Conservation (phyloP, 2,329 filamentous ascomycete species). For the Lecanicillium sp. region DNA sequence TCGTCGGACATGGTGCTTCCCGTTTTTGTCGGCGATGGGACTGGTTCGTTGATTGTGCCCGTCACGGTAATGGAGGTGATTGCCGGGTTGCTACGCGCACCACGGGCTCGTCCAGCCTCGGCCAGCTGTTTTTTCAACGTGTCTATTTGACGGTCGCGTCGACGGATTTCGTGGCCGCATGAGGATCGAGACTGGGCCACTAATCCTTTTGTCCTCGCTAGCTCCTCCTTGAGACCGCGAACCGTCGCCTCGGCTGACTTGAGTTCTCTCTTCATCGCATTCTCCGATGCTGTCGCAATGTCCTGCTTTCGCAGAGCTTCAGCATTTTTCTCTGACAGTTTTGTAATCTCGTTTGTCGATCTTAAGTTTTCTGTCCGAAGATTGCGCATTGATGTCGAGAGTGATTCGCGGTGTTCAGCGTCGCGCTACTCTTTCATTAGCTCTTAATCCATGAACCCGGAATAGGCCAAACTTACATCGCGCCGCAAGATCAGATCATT, state of each 20-base stretch:
- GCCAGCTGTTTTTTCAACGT: slow-evolving; percentile 79
- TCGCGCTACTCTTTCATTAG: slow-evolving; percentile 55
- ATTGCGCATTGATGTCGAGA: slow-evolving; percentile 69
- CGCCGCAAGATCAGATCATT: slow-evolving; percentile 87
- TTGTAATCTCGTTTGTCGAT: slow-evolving; percentile 59
- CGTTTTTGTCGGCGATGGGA: slow-evolving; percentile 23
- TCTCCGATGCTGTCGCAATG: slow-evolving; percentile 60
- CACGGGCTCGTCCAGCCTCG: slow-evolving; percentile 57
- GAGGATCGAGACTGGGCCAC: slow-evolving; percentile 77
- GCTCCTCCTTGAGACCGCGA: slow-evolving; percentile 75
- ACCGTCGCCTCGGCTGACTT: slow-evolving; percentile 66
- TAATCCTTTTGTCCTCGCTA: slow-evolving; percentile 67
- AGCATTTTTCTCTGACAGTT: slow-evolving; percentile 43
- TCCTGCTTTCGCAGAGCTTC: slow-evolving; percentile 49
- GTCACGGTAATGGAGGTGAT: slow-evolving; percentile 50
- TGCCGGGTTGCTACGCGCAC: slow-evolving; percentile 44
- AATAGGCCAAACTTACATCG: slow-evolving; percentile 70
- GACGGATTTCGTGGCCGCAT: slow-evolving; percentile 84
- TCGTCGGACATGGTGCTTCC: slow-evolving; percentile 27
- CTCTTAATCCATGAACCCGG: too few relatives aligned
- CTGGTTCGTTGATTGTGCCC: slow-evolving; percentile 42
- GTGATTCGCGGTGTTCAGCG: slow-evolving; percentile 76
- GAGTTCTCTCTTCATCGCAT: slow-evolving; percentile 60
- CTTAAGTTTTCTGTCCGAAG: slow-evolving; percentile 69
- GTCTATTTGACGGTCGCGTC: slow-evolving; percentile 82